Evolutionary conservation across 163 green algal genomes (phyloP).

Genomic region (Coccomyxa subellipsoidea): DNA sequence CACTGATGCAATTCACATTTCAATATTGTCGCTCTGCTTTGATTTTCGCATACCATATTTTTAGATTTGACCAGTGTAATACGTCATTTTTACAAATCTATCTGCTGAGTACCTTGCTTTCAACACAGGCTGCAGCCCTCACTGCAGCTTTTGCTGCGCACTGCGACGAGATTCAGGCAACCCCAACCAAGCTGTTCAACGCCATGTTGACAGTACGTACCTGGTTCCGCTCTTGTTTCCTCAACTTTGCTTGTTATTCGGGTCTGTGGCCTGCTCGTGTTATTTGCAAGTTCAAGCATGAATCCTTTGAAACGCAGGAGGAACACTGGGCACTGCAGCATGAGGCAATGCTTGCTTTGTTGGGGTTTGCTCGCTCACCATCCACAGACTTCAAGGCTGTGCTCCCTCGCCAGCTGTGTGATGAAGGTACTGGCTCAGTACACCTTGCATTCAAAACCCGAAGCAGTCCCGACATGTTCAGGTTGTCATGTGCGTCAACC

Average conservation of each 20-base stretch:
- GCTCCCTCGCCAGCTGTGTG: background rate
- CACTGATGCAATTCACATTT: too few species aligned
- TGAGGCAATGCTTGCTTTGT: constrained; percentile 19
- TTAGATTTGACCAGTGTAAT: too few species aligned
- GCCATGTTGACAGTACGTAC: background rate
- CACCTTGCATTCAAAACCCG: too few species aligned
- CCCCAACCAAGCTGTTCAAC: background rate
- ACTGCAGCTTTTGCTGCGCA: background rate
- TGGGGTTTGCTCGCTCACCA: constrained; percentile 2
- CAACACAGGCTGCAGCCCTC: background rate
- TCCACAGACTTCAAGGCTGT: background rate
- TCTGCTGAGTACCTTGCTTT: too few species aligned
- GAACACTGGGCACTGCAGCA: constrained; percentile 18
- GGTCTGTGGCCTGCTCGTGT: too few species aligned
- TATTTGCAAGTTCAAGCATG: background rate
- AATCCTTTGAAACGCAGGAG: background rate
- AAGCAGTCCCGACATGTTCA: too few species aligned
- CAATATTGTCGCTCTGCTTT: too few species aligned
- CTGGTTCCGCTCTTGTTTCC: too few species aligned
- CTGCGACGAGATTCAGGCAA: background rate
- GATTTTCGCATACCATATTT: too few species aligned
- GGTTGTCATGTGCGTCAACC: background rate
- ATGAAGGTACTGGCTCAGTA: background rate
- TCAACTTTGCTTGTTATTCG: too few species aligned
- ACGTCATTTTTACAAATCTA: too few species aligned